phyloP scores from a whole-genome alignment of 768 basidiomycete genomes.

The Serpula lacrymans region DNA sequence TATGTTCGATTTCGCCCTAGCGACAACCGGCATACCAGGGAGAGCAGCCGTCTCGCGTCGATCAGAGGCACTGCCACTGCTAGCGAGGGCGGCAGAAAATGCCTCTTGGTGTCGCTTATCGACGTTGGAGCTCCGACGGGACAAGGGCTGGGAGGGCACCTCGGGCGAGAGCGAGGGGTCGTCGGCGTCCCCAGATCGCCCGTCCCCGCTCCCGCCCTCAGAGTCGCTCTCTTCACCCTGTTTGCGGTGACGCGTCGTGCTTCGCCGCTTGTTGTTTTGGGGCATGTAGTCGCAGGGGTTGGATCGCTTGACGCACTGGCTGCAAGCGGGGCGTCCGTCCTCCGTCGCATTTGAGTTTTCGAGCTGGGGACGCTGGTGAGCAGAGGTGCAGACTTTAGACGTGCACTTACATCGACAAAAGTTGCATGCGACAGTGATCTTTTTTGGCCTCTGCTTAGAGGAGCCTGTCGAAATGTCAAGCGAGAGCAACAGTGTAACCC shows the following conservation, averaged over 20 bases:
- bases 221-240: constrained; percentile 56
- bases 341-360: constrained; percentile 87
- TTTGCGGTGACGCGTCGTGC: constrained; percentile 52
- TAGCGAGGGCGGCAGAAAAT: constrained; percentile 26
- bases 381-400: constrained; percentile 10
- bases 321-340: constrained; percentile 79
- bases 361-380: constrained; percentile 45
- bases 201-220: constrained; percentile 66
- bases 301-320: constrained; percentile 76
- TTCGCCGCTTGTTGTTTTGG: constrained; percentile 67
- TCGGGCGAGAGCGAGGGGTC: constrained; percentile 55
- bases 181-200: constrained; percentile 47
- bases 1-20: constrained; percentile 25
- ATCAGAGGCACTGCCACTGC: constrained; percentile 39
- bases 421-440: constrained; percentile 88
- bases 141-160: constrained; percentile 41
- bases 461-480: constrained; percentile 39
- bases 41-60: constrained; percentile 38
- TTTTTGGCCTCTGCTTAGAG: constrained; percentile 70
- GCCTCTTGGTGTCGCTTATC: constrained; percentile 32
- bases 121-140: constrained; percentile 38
- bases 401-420: constrained; percentile 78
- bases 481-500: constrained; percentile 11
- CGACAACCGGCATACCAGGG: constrained; percentile 33
- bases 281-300: constrained; percentile 81